phyloP scores from a whole-genome alignment of 805 yeast species.

The Cyberlindnera euphorbiae region DNA sequence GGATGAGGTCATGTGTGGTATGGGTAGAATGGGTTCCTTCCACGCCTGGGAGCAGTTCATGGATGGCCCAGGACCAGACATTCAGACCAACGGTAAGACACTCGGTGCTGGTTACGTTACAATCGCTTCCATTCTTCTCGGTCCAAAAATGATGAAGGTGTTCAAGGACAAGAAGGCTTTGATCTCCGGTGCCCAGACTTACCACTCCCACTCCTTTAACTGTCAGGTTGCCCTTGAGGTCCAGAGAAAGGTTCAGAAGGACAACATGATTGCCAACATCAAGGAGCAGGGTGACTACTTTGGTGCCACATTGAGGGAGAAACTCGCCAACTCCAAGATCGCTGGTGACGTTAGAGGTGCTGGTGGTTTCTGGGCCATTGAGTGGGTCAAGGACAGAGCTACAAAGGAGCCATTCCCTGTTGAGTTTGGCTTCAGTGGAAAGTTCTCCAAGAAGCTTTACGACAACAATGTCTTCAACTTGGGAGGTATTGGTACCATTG shows the following conservation, averaged over 20 bases:
- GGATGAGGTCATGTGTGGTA: constrained; percentile 55
- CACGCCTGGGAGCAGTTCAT: constrained; percentile 41
- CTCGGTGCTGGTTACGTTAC: constrained; percentile 45
- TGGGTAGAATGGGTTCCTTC: constrained; percentile 46
- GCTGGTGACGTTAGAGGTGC: constrained; percentile 51
- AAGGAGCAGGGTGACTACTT: constrained; percentile 39
- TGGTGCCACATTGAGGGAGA: constrained; percentile 31
- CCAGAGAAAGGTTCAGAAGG: constrained; percentile 35
- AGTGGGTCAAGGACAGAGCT: constrained; percentile 41
- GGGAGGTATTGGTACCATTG: constrained; percentile 37
- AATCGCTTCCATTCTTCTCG: constrained; percentile 38
- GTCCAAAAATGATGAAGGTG: constrained; percentile 34
- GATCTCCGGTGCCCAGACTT: constrained; percentile 44
- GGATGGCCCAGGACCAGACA: constrained; percentile 40
- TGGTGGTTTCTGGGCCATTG: constrained; percentile 53
- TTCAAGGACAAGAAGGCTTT: constrained; percentile 24
- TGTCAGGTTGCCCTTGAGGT: constrained; percentile 44
- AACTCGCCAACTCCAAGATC: constrained; percentile 28
- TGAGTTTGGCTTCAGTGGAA: constrained; percentile 26
- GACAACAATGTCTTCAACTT: constrained; percentile 38
- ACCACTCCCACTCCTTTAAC: constrained; percentile 42
- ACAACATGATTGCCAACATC: constrained; percentile 36
- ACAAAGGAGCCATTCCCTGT: constrained; percentile 43
- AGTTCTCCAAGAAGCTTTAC: constrained; percentile 31
- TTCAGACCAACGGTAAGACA: constrained; percentile 44